A percentile compares a stretch with the other conserved stretches of the same genome.
phyloP scores from a whole-genome alignment of 495 filamentous ascomycete genomes.

The Hypoxylon fragiforme region DNA sequence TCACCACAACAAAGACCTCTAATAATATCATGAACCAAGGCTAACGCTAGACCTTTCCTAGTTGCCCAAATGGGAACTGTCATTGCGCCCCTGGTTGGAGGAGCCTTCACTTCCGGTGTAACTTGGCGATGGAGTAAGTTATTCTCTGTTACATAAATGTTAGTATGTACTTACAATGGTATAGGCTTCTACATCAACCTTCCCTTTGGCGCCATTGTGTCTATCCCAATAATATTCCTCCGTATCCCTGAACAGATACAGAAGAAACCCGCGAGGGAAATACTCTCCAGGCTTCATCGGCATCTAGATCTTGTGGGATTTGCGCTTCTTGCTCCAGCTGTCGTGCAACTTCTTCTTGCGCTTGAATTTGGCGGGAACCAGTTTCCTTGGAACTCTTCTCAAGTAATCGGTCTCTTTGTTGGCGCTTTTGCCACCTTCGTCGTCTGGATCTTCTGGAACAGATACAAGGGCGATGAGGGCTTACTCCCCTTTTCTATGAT shows the following conservation, averaged over 20 bases:
- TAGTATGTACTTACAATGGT: not conserved
- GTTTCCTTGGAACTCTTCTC: constrained; percentile 45
- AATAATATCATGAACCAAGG: not conserved
- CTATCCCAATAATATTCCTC: constrained; percentile 45
- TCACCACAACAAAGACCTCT: not conserved
- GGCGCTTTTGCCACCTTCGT: constrained; percentile 46
- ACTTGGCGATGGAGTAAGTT: constrained; percentile 42
- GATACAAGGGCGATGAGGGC: constrained; percentile 48
- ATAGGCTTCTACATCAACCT: constrained; percentile 62
- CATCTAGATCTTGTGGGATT: constrained; percentile 8
- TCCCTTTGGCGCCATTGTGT: constrained; percentile 32
- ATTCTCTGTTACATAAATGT: constrained; percentile 41
- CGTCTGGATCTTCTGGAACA: constrained; percentile 50
- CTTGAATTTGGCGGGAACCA: constrained; percentile 51
- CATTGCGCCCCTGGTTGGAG: constrained; percentile 57
- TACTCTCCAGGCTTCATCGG: not conserved
- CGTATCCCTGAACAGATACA: constrained; percentile 42
- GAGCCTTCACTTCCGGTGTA: constrained; percentile 61
- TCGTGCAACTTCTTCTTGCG: constrained; percentile 48
- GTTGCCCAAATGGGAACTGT: constrained; percentile 35
- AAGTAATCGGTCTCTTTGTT: constrained; percentile 38
- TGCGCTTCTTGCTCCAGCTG: constrained; percentile 41
- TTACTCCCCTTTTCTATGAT: constrained; percentile 30
- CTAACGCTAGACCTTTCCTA: constrained; percentile 38
- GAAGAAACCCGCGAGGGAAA: not conserved